Evolutionary conservation across 208 protist species (phyloP).

Genomic region (Kentomonas sorsogonicus): DNA sequence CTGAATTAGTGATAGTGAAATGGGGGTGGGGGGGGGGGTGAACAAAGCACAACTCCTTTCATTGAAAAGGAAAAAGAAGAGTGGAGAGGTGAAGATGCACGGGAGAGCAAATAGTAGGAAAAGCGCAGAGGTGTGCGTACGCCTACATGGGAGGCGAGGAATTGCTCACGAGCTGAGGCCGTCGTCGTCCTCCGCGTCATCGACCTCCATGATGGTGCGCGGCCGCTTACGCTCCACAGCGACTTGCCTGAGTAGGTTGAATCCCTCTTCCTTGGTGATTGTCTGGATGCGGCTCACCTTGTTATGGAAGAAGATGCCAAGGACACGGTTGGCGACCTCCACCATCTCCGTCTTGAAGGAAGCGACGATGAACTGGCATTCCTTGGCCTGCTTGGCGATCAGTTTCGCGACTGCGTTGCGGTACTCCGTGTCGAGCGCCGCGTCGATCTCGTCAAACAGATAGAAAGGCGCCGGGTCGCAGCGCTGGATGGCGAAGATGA

Average conservation of each 20-base stretch:
- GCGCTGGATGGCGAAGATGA: constrained; percentile 99
- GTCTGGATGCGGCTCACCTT: constrained; percentile 91
- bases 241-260: constrained; percentile 50
- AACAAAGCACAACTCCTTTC: background rate
- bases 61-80: background rate
- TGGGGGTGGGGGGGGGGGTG: background rate
- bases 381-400: constrained; percentile 86
- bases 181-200: background rate
- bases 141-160: background rate
- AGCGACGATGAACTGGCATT: constrained; percentile 97
- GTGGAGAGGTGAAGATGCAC: background rate
- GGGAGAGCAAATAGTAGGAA: background rate
- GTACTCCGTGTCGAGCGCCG: constrained; percentile 96
- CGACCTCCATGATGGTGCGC: constrained; percentile 14
- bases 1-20: background rate
- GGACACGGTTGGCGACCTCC: constrained; percentile 89
- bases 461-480: constrained; percentile 99
- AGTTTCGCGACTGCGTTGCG: constrained; percentile 88
- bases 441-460: constrained; percentile 99
- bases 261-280: constrained; percentile 68
- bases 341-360: constrained; percentile 98
- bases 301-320: constrained; percentile 94
- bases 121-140: background rate
- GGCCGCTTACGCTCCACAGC: constrained; percentile 55
- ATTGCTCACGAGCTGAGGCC: background rate